phyloP scores from a whole-genome alignment of 805 yeast genomes.

The Candida montana region DNA sequence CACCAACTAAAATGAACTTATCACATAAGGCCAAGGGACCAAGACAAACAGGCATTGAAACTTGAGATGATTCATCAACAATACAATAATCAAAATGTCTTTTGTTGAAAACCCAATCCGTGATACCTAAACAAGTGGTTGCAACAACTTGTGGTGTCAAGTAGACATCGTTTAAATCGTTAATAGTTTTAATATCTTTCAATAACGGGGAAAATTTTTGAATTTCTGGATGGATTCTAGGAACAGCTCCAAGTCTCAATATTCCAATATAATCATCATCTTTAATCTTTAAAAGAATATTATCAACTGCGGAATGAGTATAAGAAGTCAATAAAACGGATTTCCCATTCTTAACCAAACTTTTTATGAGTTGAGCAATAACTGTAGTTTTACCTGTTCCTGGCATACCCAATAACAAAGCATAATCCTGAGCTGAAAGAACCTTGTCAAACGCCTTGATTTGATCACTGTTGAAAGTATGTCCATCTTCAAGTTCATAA shows the following conservation, averaged over 20 bases:
- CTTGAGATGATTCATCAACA: constrained; percentile 95
- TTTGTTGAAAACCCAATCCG: constrained; percentile 51
- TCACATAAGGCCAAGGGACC: constrained; percentile 81
- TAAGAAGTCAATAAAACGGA: constrained; percentile 76
- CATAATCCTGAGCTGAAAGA: constrained; percentile 63
- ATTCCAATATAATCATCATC: constrained; percentile 41
- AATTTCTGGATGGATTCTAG: constrained; percentile 59
- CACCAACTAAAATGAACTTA: constrained; percentile 90
- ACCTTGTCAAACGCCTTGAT: constrained; percentile 59
- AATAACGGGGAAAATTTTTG: constrained; percentile 45
- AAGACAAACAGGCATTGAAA: constrained; percentile 82
- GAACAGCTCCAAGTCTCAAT: constrained; percentile 59
- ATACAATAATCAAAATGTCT: constrained; percentile 84
- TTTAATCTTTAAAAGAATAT: constrained; percentile 70
- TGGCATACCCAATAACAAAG: constrained; percentile 92
- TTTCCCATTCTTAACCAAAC: constrained; percentile 54
- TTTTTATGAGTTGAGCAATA: constrained; percentile 66
- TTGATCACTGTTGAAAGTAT: constrained; percentile 66
- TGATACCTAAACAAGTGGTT: constrained; percentile 77
- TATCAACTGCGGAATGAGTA: constrained; percentile 96
- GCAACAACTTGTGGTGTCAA: constrained; percentile 73
- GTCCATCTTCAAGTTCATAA: constrained; percentile 12
- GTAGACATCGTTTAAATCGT: constrained; percentile 43
- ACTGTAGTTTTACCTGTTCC: constrained; percentile 96
- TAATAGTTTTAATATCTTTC: constrained; percentile 33